These are phyloP conservation scores for Marasmius sp. DNA, from an alignment of 1,284 basidiomycete genomes.

Conservation along the genomic window DNA sequence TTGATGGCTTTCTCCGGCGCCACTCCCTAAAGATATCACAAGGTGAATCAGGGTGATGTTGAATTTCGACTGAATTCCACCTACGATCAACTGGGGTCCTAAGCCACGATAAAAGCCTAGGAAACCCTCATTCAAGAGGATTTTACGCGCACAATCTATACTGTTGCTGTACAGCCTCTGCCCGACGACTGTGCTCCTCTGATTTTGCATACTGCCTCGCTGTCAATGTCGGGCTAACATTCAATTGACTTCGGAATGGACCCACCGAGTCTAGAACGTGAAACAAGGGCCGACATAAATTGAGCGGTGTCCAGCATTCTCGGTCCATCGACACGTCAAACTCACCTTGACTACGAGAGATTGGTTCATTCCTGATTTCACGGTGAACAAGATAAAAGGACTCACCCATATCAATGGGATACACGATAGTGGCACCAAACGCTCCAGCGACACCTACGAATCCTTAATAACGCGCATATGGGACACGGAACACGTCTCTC, in stretches of 20 bases:
- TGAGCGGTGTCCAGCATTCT: neutral
- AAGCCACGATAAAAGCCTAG: constrained; percentile 96
- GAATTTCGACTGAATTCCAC: constrained; percentile 23
- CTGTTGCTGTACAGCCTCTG: constrained; percentile 95
- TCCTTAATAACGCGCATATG: constrained; percentile 9
- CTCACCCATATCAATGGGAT: constrained; percentile 91
- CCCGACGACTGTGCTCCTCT: constrained; percentile 91
- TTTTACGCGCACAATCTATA: constrained; percentile 91
- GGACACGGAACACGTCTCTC: constrained; percentile 17
- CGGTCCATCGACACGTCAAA: constrained; percentile 16
- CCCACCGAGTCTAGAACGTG: constrained; percentile 63
- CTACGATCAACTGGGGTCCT: constrained; percentile 89
- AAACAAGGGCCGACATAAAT: neutral
- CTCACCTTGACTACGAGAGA: constrained; percentile 60
- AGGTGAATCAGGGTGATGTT: neutral
- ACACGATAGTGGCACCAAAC: constrained; percentile 90
- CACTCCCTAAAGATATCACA: constrained; percentile 69
- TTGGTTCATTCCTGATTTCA: neutral
- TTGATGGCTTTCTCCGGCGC: constrained; percentile 99
- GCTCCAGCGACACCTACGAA: constrained; percentile 81
- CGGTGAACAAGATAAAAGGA: constrained; percentile 15
- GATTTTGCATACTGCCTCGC: constrained; percentile 87
- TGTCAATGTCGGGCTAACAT: neutral
- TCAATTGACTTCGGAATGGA: constrained; percentile 4
- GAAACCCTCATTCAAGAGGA: constrained; percentile 93